Percentiles rank a stretch among this genome's conserved stretches.
Evolutionary conservation across 2,329 filamentous ascomycete species (phyloP).

Genomic region (Lecanicillium sp.): DNA sequence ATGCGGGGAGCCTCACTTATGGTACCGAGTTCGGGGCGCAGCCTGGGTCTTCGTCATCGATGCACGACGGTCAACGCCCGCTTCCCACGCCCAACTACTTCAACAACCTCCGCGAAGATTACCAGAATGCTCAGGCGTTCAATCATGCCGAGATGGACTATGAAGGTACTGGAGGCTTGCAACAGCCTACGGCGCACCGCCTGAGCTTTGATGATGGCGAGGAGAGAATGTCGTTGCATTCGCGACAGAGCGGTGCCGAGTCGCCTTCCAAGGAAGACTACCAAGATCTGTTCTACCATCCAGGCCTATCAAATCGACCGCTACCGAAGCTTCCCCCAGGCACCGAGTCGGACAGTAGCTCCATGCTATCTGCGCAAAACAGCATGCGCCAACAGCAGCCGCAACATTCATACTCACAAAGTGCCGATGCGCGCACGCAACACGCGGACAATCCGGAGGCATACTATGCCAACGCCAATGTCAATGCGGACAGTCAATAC

Average conservation of each 20-base stretch:
- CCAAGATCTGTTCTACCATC: conserved; percentile 90
- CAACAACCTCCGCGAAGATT: conserved; percentile 16
- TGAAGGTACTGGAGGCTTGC: conserved; percentile 80
- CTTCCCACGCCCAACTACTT: conserved; percentile 37
- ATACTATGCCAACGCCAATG: conserved; percentile 29
- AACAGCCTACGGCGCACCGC: conserved; percentile 64
- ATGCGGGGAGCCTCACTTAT: conserved; percentile 43
- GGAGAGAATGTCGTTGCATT: conserved; percentile 56
- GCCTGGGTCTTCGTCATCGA: conserved; percentile 28
- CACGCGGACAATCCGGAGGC: conserved; percentile 40
- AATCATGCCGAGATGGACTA: conserved; percentile 71
- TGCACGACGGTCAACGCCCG: conserved; percentile 35
- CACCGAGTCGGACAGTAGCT: conserved; percentile 53
- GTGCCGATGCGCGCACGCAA: conserved; percentile 34
- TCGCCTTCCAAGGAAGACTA: conserved; percentile 66
- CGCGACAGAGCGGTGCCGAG: conserved; percentile 52
- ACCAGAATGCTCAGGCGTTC: conserved; percentile 32
- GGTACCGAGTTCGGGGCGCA: conserved; percentile 38
- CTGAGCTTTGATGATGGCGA: conserved; percentile 92
- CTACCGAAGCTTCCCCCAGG: conserved; percentile 55
- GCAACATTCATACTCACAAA: conserved; percentile 42
- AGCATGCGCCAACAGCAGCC: conserved; percentile 32
- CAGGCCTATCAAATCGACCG: conserved; percentile 61
- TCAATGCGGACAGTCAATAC: conserved; percentile 24
- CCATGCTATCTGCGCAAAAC: conserved; percentile 38